A percentile compares a stretch with the other conserved stretches of the same genome.
These are phyloP conservation scores for Mentha longifolia DNA, from an alignment of 257 asterid species.

Conservation along the genomic window DNA sequence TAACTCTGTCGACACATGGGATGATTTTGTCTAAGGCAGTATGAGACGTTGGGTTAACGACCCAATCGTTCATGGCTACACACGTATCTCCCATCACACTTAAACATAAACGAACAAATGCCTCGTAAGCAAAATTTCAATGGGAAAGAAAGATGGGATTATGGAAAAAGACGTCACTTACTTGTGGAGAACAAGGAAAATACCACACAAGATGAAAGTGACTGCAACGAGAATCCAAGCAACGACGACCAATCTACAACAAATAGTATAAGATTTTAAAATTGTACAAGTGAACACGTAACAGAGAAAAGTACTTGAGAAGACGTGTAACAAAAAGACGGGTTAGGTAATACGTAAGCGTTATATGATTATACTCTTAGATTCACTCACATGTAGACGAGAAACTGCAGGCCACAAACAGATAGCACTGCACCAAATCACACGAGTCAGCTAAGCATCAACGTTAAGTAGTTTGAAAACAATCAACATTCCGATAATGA, in stretches of 20 bases:
- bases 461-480: not conserved
- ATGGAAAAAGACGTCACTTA: conserved; percentile 39
- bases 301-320: not conserved
- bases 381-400: conserved; percentile 75
- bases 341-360: not conserved
- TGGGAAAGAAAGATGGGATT: not conserved
- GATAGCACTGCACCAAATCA: conserved; percentile 72
- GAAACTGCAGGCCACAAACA: conserved; percentile 68
- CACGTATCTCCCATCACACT: conserved; percentile 90
- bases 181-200: conserved; percentile 90
- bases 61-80: conserved; percentile 90
- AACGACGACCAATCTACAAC: conserved; percentile 72
- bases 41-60: conserved; percentile 71
- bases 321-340: conserved; percentile 4
- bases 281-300: conserved; percentile 10
- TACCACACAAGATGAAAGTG: conserved; percentile 78
- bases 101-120: conserved; percentile 9
- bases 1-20: conserved; percentile 77
- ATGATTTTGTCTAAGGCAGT: conserved; percentile 79
- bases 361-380: not conserved
- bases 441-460: conserved; percentile 19
- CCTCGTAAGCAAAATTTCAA: conserved; percentile 13
- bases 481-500: not conserved
- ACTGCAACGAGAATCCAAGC: conserved; percentile 90
- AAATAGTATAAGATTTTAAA: not conserved